A percentile compares a stretch with the other conserved stretches of the same genome.
Conservation (phyloP, 495 filamentous ascomycete genomes). For the Peziza echinospora region DNA sequence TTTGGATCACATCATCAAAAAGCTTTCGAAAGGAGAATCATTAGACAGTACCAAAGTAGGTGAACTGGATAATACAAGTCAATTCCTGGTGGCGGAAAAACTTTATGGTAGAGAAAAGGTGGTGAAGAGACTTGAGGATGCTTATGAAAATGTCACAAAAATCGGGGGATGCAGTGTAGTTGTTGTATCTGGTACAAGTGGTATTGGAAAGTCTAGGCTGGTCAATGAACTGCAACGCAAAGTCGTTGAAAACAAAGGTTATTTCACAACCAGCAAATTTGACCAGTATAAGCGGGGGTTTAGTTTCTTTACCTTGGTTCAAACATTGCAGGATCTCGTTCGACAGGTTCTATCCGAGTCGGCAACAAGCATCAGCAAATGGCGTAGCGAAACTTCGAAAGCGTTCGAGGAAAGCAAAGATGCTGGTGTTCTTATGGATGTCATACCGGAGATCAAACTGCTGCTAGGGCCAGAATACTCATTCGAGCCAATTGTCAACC, state of each 20-base stretch:
- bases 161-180: slow-evolving; percentile 15
- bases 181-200: slow-evolving; percentile 14
- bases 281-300: slow-evolving; percentile 18
- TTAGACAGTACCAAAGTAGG: slow-evolving; percentile 16
- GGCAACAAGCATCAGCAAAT: slow-evolving; percentile 11
- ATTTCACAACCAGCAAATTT: slow-evolving; percentile 19
- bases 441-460: slow-evolving; percentile 18
- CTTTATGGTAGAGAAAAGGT: slow-evolving; percentile 17
- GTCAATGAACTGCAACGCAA: slow-evolving; percentile 20
- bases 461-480: slow-evolving; percentile 15
- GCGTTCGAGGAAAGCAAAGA: slow-evolving; percentile 15
- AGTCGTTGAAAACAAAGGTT: slow-evolving; percentile 19
- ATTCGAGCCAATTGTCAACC: slow-evolving; percentile 14
- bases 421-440: slow-evolving; percentile 16
- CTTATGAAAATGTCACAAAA: slow-evolving; percentile 15
- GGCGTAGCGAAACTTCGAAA: slow-evolving; percentile 18
- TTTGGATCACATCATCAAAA: slow-evolving; percentile 33
- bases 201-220: slow-evolving; percentile 17
- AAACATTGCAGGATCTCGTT: slow-evolving; percentile 19
- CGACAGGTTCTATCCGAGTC: slow-evolving; percentile 19
- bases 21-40: slow-evolving; percentile 37
- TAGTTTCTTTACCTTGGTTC: slow-evolving; percentile 18
- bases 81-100: slow-evolving; percentile 18
- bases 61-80: slow-evolving; percentile 17
- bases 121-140: slow-evolving; percentile 9